Evolutionary conservation across 176 grass and related monocot genomes (phyloP), one percentile per base, ranked within the genome.

Genomic region (Triticum monococcum): DNA sequence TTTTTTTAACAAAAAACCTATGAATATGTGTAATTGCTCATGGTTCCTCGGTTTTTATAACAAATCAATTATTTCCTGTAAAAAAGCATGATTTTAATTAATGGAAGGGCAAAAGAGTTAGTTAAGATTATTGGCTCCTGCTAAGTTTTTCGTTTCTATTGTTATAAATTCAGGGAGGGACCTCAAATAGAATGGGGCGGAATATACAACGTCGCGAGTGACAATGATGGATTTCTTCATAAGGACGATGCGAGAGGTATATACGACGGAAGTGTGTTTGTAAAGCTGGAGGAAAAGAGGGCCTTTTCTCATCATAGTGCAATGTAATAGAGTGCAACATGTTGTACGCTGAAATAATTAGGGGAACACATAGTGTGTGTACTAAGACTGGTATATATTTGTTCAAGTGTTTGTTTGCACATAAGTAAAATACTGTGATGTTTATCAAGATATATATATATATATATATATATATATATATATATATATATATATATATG

Each of bases 251-350:
- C 85, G 18, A 87, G 72, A 86, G 83, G 85, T 72, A 66, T 88
- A 16, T 98, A 87, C 18, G 93, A 95, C 79, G 93, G 89, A 22
- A 90, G 61, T 75, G n/a, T 93, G 20, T 98, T 92, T 82, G 17
- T 83, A 23, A 79, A 85, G 79, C 26, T 95, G 89, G 92, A 93
- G 85, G 12, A 88, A 75, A 70, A 86, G 12, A 78, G 64, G 66
- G 4, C 80, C 85, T 37, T 86, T 59, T 46, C 45, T 46, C 45
- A 46, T 43, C 12, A 6, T 64, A 73, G 86, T 71, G 89, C 74
- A 32, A 57, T 66, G 20, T 87, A 40, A 76, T 41, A 9, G 26
- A 76, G 9, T 48, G 3, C 30, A 83, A 54, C 66, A 72, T 28
- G 54, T 59, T 80, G 2, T 30, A 33, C 41, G 45, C 45, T 46